Conservation (phyloP, 23 red algal species). For the Gracilaria caudata region DNA sequence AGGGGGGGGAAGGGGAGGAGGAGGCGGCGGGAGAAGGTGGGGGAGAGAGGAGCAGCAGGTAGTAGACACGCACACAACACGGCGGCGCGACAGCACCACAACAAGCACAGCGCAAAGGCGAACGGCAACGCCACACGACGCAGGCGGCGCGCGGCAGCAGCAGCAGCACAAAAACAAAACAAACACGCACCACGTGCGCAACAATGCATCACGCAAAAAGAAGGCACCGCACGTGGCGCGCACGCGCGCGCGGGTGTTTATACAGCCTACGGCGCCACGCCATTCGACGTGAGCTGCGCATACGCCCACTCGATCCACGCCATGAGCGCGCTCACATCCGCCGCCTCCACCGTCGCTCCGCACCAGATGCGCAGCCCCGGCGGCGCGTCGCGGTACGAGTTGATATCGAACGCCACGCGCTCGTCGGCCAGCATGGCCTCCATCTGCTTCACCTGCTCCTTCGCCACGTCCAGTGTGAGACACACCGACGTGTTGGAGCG, state of each 20-base stretch:
- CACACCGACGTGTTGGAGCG: slow-evolving; percentile 96
- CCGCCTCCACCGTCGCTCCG: slow-evolving; percentile 93
- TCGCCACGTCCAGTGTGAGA: slow-evolving; percentile 73
- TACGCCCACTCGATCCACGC: slow-evolving; percentile 96
- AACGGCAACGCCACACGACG: no score
- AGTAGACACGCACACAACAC: no score
- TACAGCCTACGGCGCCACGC: no score
- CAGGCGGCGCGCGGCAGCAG: background rate
- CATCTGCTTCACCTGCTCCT: slow-evolving; percentile 90
- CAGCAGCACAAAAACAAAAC: no score
- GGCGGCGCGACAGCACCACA: no score
- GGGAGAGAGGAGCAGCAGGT: no score
- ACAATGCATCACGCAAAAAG: background rate
- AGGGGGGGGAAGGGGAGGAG: background rate
- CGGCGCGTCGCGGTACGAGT: slow-evolving; percentile 95
- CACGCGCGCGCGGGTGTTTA: background rate
- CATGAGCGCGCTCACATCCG: slow-evolving; percentile 73
- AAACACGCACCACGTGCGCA: no score
- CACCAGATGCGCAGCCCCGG: slow-evolving; percentile 97
- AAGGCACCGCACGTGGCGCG: background rate
- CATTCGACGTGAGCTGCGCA: background rate
- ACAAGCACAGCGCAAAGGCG: no score
- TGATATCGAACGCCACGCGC: slow-evolving; percentile 91
- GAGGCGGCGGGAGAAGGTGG: background rate
- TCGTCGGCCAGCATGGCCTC: slow-evolving; percentile 81